These are phyloP conservation scores for Myriosclerotinia duriaeana DNA, from an alignment of 2,329 filamentous ascomycete species.

Conservation along the genomic window DNA sequence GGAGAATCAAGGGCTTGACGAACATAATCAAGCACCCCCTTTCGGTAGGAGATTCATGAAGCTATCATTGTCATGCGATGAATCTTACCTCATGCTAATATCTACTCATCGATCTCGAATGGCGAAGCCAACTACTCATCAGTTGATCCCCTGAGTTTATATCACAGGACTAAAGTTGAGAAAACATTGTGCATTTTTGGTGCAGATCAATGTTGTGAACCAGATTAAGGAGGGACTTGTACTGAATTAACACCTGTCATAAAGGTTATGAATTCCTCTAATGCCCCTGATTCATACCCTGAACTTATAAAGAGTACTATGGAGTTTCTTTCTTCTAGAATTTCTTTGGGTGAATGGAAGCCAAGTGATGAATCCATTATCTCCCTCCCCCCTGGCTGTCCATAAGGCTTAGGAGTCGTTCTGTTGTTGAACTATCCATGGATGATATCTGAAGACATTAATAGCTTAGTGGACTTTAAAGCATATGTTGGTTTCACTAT, in stretches of 20 bases:
- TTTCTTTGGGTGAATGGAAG: not conserved
- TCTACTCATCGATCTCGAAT: not conserved
- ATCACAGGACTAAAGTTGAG: not conserved
- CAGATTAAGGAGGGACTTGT: too few relatives aligned
- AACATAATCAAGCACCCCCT: not conserved
- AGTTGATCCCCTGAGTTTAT: not conserved
- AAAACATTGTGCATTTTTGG: not conserved
- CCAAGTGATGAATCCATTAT: not conserved
- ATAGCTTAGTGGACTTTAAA: not conserved
- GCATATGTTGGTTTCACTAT: not conserved
- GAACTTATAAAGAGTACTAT: not conserved
- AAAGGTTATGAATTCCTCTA: not conserved
- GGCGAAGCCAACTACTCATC: not conserved
- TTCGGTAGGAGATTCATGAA: not conserved
- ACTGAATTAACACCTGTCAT: not conserved
- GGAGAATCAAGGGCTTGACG: not conserved
- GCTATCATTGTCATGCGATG: not conserved
- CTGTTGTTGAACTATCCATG: not conserved
- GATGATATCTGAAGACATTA: not conserved
- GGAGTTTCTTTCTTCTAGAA: not conserved
- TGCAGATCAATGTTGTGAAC: not conserved
- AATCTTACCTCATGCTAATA: not conserved
- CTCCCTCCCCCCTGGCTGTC: not conserved
- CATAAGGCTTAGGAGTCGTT: not conserved
- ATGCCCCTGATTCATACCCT: not conserved